Conservation (phyloP, 805 yeast genomes). For the Ascoidea rubescens region DNA sequence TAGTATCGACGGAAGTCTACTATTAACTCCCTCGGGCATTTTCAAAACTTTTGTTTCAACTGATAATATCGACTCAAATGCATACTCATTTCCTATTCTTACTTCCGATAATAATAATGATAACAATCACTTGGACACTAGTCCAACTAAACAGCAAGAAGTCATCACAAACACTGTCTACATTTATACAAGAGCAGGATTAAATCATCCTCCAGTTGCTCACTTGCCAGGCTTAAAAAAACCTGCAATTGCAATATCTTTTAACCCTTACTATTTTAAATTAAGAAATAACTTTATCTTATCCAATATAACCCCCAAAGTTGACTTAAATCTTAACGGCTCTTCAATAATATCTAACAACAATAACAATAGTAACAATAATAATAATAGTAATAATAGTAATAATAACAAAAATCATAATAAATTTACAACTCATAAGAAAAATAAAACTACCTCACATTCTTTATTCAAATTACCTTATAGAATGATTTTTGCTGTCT, state of each 20-base stretch:
- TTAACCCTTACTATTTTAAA: slow-evolving; percentile 54
- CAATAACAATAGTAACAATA: slow-evolving; percentile 2
- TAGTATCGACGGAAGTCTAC: slow-evolving; percentile 79
- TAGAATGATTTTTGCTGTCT: slow-evolving; percentile 81
- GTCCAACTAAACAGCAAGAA: slow-evolving; percentile 22
- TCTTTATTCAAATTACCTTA: slow-evolving; percentile 49
- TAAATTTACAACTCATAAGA: neutral
- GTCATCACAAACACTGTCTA: slow-evolving; percentile 52
- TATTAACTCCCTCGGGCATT: slow-evolving; percentile 70
- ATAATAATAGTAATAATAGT: neutral
- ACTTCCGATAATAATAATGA: slow-evolving; percentile 6
- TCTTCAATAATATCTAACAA: neutral
- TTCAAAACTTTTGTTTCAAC: slow-evolving; percentile 21
- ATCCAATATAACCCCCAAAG: too few relatives aligned
- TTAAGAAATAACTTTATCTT: slow-evolving; percentile 16
- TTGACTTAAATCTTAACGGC: neutral
- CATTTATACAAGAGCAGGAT: slow-evolving; percentile 59
- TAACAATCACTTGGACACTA: slow-evolving; percentile 4
- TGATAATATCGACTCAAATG: slow-evolving; percentile 3
- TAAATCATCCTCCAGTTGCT: slow-evolving; percentile 59
- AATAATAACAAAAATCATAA: neutral
- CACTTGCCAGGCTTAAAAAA: slow-evolving; percentile 67
- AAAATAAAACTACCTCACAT: neutral
- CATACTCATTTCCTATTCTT: too few relatives aligned
- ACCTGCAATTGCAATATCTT: slow-evolving; percentile 74